These are phyloP conservation scores for Pseudoscleropodium purum DNA, from an alignment of 225 moss, liverwort and hornwort species.

Conservation along the genomic window DNA sequence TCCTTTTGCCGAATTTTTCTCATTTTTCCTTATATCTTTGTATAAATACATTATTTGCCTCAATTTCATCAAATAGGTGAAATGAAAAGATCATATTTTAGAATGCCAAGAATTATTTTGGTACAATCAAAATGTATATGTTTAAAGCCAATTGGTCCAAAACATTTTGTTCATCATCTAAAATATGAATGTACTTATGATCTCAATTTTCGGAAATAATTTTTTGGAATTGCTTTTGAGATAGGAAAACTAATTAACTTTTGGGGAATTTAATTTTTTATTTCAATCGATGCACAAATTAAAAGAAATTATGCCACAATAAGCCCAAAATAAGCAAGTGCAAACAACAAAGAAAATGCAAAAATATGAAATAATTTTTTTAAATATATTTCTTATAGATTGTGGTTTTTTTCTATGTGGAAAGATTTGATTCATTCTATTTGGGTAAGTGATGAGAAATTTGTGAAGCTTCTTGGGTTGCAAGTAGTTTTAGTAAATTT, in stretches of 20 bases:
- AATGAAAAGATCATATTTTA: neutral
- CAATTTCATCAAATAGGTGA: neutral
- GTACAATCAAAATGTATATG: too few species aligned
- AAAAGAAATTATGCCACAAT: neutral
- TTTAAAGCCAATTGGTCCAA: neutral
- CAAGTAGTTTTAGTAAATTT: fast-evolving
- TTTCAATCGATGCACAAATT: neutral
- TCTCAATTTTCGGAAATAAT: neutral
- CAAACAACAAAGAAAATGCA: fast-evolving
- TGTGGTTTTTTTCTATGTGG: neutral
- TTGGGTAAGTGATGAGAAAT: neutral
- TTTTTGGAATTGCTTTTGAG: neutral
- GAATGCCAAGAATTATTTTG: neutral
- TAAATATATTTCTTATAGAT: neutral
- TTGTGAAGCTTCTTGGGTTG: neutral
- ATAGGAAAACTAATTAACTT: fast-evolving
- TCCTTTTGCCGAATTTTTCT: neutral
- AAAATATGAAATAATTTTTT: neutral
- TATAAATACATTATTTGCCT: neutral
- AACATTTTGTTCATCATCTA: neutral
- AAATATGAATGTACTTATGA: neutral
- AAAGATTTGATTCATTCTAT: neutral
- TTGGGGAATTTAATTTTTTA: neutral
- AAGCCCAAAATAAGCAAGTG: fast-evolving
- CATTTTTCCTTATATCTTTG: neutral